Evolutionary conservation across 2,329 filamentous ascomycete species (phyloP).

Genomic region (Colletotrichum limetticola): DNA sequence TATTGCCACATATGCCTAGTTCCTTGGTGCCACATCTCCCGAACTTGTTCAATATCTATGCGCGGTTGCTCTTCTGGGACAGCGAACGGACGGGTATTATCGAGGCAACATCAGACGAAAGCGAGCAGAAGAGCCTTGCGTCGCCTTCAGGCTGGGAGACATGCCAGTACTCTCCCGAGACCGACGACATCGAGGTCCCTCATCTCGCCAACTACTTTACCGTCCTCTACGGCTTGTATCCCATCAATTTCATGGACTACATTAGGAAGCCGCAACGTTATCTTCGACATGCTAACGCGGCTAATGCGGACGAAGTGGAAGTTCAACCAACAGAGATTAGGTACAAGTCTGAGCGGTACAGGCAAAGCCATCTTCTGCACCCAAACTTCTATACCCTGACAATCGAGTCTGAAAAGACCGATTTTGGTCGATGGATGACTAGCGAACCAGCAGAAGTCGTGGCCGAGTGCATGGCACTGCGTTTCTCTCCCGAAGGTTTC

Average conservation of each 20-base stretch:
- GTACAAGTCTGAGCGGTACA: conserved; percentile 78
- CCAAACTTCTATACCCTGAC: conserved; percentile 87
- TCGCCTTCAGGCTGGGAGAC: conserved; percentile 70
- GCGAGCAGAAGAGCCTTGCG: conserved; percentile 44
- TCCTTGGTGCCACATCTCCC: conserved; percentile 76
- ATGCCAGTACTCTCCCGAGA: conserved; percentile 68
- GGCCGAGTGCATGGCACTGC: conserved; percentile 81
- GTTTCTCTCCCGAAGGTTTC: conserved; percentile 44
- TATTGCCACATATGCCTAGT: conserved; percentile 82
- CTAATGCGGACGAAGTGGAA: conserved; percentile 78
- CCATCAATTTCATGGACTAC: conserved; percentile 88
- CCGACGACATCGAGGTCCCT: conserved; percentile 70
- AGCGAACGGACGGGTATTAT: conserved; percentile 56
- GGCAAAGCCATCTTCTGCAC: conserved; percentile 78
- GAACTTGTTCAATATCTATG: conserved; percentile 84
- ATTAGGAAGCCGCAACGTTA: conserved; percentile 85
- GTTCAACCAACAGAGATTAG: conserved; percentile 82
- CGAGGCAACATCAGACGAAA: conserved; percentile 51
- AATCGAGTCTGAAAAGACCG: conserved; percentile 81
- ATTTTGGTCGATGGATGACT: conserved; percentile 81
- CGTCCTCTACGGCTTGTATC: conserved; percentile 84
- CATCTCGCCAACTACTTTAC: conserved; percentile 82
- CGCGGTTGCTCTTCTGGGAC: conserved; percentile 83
- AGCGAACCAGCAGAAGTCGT: conserved; percentile 84
- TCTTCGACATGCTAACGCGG: conserved; percentile 77